Base-by-base conservation (phyloP, 129 eudicot genomes). In the Helianthus tuberosus region DNA sequence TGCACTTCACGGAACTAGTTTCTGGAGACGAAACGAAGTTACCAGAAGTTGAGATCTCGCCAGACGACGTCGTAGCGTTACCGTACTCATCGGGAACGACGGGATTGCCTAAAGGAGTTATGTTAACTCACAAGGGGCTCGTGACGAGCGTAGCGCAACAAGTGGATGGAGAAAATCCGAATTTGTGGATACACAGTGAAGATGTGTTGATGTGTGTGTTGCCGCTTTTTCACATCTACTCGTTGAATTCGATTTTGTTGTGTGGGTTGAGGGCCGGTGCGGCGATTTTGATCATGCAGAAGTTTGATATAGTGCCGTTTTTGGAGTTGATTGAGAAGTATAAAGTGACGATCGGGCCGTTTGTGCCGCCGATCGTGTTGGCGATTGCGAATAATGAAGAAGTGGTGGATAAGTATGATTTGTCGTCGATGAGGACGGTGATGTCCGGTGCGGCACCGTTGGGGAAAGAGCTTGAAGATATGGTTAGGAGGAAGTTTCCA, bases 381-480 rank as follows among this genome's bases (percentile, higher is more conserved):
- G 86, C 91, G 1, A 90, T 93, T 8, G 93, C 88, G 14, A 93
- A 90, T 48, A 90, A 86, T 63, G 88, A 83, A 12, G 86, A 83
- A 5, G 7, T 81, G 12, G 92, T 88, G 15, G 96, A 86, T 51
- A 71, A 88, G 5, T 93, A 88, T 46, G 97, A 93, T 59, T 12
- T 93, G 54, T 81, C 91, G 12, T 90, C 97, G 29, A 79, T 90
- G 1, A 81, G 97, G 68, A 85, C 83, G 43, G 89, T 93, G 14
- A 81, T 88, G 89, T 93, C 98, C 35, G 98, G 98, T 27, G 98
- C 98, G 2, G 98, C 98, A 16, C 98, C 98, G 39, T 74, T 93
- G 44, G 98, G 98, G 14, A 90, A 88, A 69, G 98, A 93, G 72
- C 87, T 93, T 32, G 98, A 93, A 69, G 98, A 93, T 78, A 74